Conservation (phyloP, 2,329 filamentous ascomycete species). For the Karstenula rhodostoma region DNA sequence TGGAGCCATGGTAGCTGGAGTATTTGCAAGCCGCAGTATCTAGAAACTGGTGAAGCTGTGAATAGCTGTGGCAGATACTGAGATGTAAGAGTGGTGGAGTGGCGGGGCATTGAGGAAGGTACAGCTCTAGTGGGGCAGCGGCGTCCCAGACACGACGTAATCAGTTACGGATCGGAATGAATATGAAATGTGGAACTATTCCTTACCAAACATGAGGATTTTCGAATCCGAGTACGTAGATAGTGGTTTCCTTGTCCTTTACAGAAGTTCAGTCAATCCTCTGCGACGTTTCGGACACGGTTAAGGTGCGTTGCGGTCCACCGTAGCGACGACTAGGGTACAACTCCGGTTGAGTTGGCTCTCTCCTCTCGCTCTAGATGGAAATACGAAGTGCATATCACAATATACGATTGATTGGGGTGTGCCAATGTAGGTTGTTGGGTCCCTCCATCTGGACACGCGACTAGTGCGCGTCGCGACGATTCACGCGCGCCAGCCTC, state of each 20-base stretch:
- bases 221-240: background rate
- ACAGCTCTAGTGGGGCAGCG: conserved; percentile 28
- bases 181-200: no score
- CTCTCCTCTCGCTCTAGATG: background rate
- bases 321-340: background rate
- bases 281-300: background rate
- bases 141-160: background rate
- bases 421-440: background rate
- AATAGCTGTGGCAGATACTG: conserved; percentile 1
- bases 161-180: background rate
- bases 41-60: background rate
- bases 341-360: background rate
- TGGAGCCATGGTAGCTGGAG: conserved; percentile 15
- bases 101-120: conserved; percentile 8
- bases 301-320: background rate
- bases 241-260: background rate
- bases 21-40: conserved; percentile 3
- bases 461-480: conserved; percentile 12
- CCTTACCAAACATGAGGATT: background rate
- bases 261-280: background rate
- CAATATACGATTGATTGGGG: background rate
- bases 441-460: background rate
- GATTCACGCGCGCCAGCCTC: conserved; percentile 11
- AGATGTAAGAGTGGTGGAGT: conserved; percentile 13
- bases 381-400: background rate